Base-by-base conservation (phyloP, 73 alveolate species). In the Uronychia setigera region DNA sequence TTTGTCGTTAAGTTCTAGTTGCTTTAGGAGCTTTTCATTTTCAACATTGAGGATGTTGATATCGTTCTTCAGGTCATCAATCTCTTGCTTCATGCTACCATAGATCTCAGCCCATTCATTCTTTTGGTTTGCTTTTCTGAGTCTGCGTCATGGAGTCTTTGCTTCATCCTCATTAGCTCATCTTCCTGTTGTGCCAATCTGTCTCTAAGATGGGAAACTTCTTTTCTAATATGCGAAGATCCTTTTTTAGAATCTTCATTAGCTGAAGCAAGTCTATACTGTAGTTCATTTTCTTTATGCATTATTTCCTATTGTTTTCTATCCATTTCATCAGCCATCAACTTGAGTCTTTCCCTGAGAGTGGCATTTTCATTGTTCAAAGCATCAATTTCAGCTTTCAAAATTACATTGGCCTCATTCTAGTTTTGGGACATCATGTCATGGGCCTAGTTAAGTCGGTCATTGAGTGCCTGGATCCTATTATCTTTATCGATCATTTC, bases 51-150 rank as follows among this genome's bases (percentile, higher is more conserved):
- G 80, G 28, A 67, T 74, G 67, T 80, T 79, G 46, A 79, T 80
- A 34, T 86, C 92, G 30, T 30, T 31, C 67, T 80, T 79, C 0
- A 86, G 77, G 33, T 79, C 87, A 59, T 86, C 92, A n/a, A 86
- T 86, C 59, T 86, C 92, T 32, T 86, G 59, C 59, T 86, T 86
- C 92, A 86, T 86, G 31, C 75, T 78, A 26, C 87, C 92, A 60
- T 86, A 86, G 46, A 86, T 86, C 58, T 80, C 88, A 29, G 92
- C 92, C 92, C 92, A 86, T 35, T 86, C 92, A 31, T 86, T 80
- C 88, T 86, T 86, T 35, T 86, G 32, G 29, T 86, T 86, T 19
- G 83, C 33, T 19, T 33, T 60, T 26, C 26, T 26, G 1, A 29
- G 60, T 32, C 76, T 88, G 19, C 76, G 31, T 26, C 76, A 83